Evolutionary conservation across 164 flowering plant species (phyloP), one percentile per base, ranked within the genome.

Genomic region (Stephania cephalantha): DNA sequence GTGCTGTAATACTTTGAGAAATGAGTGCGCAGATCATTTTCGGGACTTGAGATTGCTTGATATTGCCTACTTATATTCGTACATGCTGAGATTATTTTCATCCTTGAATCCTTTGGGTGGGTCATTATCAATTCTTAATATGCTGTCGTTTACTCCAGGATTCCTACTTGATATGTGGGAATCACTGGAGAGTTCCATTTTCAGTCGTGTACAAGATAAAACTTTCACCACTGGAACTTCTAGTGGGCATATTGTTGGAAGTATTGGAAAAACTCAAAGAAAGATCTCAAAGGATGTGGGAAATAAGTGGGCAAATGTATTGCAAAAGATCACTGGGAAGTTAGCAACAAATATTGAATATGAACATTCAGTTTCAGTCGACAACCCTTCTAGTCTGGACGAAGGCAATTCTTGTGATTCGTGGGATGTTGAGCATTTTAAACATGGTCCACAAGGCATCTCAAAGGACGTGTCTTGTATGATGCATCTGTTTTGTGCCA

Each of bases 101-200:
- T 65, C 81, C 46, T 80, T 91, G 72, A 88, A 89, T 78, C 91
- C 88, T 29, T 71, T 70, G 12, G 76, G 78, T 79, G 97, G 95
- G 44, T 76, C 92, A 9, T 82, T 92, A 81, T 93, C 91, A 70
- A 77, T 92, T 74, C 95, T 96, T 72, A 96, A 96, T 83, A 88
- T 89, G 88, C 89, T 94, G 73, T 86, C 99, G 53, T 96, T 94
- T 76, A 88, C 94, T 73, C 97, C 97, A 79, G 97, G 97, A 52
- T 92, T 86, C 85, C 89, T 94, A 76, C 69, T 70, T 29, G 82
- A 73, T 76, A 73, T 96, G 68, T 96, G 97, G 97, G 81, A 67
- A 83, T 82, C 76, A 68, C 78, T 96, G 55, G 98, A 94, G 81
- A 74, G 46, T 70, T 78, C 73, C 46, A 73, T 92, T 76, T 89